Evolutionary conservation across 148 eudicot genomes (phyloP).

Genomic region (Euryodendron excelsum): DNA sequence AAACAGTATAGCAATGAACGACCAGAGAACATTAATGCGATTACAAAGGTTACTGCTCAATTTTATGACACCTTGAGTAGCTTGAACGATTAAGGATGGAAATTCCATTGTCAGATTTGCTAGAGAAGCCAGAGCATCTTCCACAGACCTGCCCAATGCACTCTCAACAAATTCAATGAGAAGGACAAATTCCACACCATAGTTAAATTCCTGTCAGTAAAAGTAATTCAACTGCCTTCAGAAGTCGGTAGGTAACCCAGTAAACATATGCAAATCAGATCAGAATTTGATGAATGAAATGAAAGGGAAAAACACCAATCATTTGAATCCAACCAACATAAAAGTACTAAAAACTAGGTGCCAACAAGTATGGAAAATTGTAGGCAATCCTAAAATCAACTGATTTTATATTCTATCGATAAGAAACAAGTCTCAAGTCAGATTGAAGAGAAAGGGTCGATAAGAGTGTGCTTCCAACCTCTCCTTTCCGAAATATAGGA

Average conservation of each 20-base stretch:
- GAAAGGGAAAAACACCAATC: neutral
- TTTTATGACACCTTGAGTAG: slow-evolving; percentile 55
- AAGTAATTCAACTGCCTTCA: slow-evolving; percentile 13
- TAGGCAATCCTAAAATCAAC: neutral
- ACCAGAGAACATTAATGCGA: neutral
- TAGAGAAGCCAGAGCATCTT: slow-evolving; percentile 63
- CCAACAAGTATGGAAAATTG: neutral
- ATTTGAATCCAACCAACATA: neutral
- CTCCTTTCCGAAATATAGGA: slow-evolving; percentile 89
- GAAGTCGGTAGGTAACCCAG: neutral
- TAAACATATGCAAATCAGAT: neutral
- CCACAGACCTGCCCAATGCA: slow-evolving; percentile 48
- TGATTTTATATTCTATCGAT: neutral
- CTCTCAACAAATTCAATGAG: slow-evolving; percentile 54
- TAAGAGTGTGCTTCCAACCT: slow-evolving; percentile 42
- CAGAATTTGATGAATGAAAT: neutral
- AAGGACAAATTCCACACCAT: slow-evolving; percentile 73
- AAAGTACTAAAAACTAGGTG: neutral
- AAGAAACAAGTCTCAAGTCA: neutral
- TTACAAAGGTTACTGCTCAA: neutral
- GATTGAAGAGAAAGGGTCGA: neutral
- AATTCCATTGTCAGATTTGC: slow-evolving; percentile 49
- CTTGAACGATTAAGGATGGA: slow-evolving; percentile 77
- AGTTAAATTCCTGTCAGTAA: slow-evolving; percentile 70
- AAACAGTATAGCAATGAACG: neutral